Evolutionary conservation across 352 stramenopile species (phyloP).

Genomic region (Phytophthora pini): DNA sequence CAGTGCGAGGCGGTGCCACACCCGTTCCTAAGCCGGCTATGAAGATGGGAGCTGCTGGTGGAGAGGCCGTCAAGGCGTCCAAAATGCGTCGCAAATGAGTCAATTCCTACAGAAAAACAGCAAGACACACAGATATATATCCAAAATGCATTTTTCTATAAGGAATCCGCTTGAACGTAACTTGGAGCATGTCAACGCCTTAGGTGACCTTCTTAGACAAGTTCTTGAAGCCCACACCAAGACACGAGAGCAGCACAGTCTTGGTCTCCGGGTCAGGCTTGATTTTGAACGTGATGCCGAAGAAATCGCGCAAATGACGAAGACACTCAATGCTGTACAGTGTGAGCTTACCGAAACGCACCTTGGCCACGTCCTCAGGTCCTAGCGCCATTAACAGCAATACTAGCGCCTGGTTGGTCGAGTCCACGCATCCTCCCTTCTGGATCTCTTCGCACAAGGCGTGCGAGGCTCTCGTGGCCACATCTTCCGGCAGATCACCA

Average conservation of each 20-base stretch:
- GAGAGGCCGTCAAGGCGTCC: slow-evolving; percentile 57
- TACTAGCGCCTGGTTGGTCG: slow-evolving; percentile 94
- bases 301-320: slow-evolving; percentile 92
- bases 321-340: slow-evolving; percentile 91
- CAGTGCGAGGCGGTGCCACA: slow-evolving; percentile 60
- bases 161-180: slow-evolving; percentile 16
- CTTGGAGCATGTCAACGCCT: slow-evolving; percentile 13
- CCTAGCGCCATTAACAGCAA: slow-evolving; percentile 98
- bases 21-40: slow-evolving; percentile 71
- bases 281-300: slow-evolving; percentile 95
- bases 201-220: slow-evolving; percentile 95
- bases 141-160: slow-evolving; percentile 46
- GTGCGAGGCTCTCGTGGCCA: slow-evolving; percentile 93
- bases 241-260: slow-evolving; percentile 93
- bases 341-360: slow-evolving; percentile 90
- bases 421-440: slow-evolving; percentile 95
- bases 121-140: slow-evolving; percentile 21
- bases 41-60: slow-evolving; percentile 78
- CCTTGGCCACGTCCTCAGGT: slow-evolving; percentile 97
- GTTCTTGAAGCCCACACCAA: slow-evolving; percentile 96
- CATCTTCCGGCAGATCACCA: slow-evolving; percentile 95
- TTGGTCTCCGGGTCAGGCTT: slow-evolving; percentile 89
- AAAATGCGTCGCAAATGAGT: slow-evolving; percentile 74
- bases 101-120: slow-evolving; percentile 5
- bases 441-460: slow-evolving; percentile 98